These are phyloP conservation scores for Fusarium napiforme DNA, from an alignment of 2,329 filamentous ascomycete species.

Conservation along the genomic window DNA sequence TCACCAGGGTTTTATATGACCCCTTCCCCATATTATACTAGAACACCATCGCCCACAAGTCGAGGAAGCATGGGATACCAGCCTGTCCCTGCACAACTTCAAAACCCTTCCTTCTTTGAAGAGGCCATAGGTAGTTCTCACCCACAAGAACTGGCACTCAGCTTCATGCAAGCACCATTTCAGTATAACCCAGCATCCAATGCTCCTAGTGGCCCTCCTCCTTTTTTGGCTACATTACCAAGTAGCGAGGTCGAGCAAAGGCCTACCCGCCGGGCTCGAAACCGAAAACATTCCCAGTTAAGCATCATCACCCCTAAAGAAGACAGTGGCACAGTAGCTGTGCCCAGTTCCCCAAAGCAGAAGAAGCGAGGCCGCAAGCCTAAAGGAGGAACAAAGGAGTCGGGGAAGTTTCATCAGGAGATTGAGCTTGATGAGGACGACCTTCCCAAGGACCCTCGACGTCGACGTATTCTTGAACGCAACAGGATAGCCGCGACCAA, in stretches of 20 bases:
- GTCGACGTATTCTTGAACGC: constrained; percentile 46
- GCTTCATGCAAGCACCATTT: constrained; percentile 27
- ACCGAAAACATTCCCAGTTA: constrained; percentile 21
- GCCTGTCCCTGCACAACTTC: constrained; percentile 27
- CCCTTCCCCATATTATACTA: constrained; percentile 36
- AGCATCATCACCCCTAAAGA: constrained; percentile 20
- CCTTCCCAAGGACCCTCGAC: constrained; percentile 39
- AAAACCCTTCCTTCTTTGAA: constrained; percentile 42
- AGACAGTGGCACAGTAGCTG: background rate
- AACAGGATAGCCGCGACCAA: constrained; percentile 49
- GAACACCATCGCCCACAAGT: constrained; percentile 35
- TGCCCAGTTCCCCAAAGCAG: constrained; percentile 17
- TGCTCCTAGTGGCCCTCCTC: background rate
- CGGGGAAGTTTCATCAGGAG: constrained; percentile 6
- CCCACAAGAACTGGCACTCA: constrained; percentile 31
- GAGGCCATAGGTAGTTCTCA: constrained; percentile 41
- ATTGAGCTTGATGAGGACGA: constrained; percentile 39
- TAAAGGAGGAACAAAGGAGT: constrained; percentile 30
- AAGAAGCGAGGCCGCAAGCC: constrained; percentile 45
- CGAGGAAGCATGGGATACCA: constrained; percentile 34
- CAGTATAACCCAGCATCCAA: constrained; percentile 23
- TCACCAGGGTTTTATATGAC: constrained; percentile 35
- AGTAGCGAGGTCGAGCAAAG: constrained; percentile 26
- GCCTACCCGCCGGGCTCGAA: constrained; percentile 7
- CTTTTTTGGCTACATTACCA: constrained; percentile 14